phyloP scores from a whole-genome alignment of 2,329 filamentous ascomycete species.

The Ceratocystis colombiana region DNA sequence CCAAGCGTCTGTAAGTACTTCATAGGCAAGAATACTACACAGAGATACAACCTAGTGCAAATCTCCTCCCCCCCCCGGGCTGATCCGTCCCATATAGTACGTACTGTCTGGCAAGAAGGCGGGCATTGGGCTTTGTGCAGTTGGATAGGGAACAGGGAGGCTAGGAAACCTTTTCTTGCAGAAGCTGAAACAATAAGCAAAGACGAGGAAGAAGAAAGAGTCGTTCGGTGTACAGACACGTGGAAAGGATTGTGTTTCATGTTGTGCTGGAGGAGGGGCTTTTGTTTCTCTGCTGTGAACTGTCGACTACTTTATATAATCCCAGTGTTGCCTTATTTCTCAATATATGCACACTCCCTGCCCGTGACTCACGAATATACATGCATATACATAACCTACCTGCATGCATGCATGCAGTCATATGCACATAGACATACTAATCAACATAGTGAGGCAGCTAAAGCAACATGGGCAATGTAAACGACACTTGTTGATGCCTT shows the following conservation, averaged over 20 bases:
- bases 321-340: neutral
- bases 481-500: no score
- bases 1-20: neutral
- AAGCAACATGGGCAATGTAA: neutral
- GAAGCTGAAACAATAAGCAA: slow-evolving; percentile 12
- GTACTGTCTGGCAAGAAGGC: no score
- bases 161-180: neutral
- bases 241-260: slow-evolving; percentile 13
- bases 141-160: no score
- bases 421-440: neutral
- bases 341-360: slow-evolving; percentile 7
- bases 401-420: neutral
- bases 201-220: neutral
- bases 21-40: neutral
- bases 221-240: neutral
- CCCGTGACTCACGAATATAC: neutral
- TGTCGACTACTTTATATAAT: neutral
- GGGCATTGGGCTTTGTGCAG: no score
- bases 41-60: neutral
- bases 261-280: neutral
- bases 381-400: neutral
- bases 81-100: no score
- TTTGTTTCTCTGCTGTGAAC: neutral
- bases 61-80: no score
- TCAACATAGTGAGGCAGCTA: neutral